Base-by-base conservation (phyloP, 352 stramenopile species). In the Globisporangium carolinianum region DNA sequence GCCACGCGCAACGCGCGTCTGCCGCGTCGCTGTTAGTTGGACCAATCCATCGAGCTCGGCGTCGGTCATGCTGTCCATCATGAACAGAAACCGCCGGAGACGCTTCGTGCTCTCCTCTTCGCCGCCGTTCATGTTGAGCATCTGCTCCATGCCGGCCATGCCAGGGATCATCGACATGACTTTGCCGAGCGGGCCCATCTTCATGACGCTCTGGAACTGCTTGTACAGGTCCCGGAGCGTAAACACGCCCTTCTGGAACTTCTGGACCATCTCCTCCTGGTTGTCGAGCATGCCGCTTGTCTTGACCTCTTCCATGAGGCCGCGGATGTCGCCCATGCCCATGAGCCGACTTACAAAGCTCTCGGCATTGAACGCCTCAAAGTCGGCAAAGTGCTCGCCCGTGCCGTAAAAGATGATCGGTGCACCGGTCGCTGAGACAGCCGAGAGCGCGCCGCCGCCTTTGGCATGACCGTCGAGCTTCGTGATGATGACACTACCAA, bases 391-490 rank as follows among this genome's bases (percentile, higher is more conserved):
- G 67, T 98, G 94, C 65, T 99, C 96, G 49, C 97, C 96, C 43
- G 84, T 97, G 56, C 97, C 97, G 52, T 98, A 97, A 76, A 99
- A 99, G 35, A 98, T 96, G 75, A 99, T 99, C 0, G 97, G 96
- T 56, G 91, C 97, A 17, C 95, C 87, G 0, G 97, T 99, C 0
- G 97, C 97, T 0, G 97, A 94, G n/a, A 99, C 97, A 0, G 97
- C 97, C 69, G 88, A 98, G 17, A 99, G 79, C 0, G 97, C 97
- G 57, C 97, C 97, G 47, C 97, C 97, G 42, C 97, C 97, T 78
- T 99, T 99, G 38, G 97, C 97, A 71, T 99, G 97, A 24, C 97
- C 97, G 69, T 99, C 97, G 18, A 99, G 79, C 80, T 99, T 99
- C 51, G 97, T 99, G 63, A 99, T 98, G 61, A 99, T 98, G 12